Base-by-base conservation (phyloP, 2,329 filamentous ascomycete species). In the Pestalotiopsis sp. region DNA sequence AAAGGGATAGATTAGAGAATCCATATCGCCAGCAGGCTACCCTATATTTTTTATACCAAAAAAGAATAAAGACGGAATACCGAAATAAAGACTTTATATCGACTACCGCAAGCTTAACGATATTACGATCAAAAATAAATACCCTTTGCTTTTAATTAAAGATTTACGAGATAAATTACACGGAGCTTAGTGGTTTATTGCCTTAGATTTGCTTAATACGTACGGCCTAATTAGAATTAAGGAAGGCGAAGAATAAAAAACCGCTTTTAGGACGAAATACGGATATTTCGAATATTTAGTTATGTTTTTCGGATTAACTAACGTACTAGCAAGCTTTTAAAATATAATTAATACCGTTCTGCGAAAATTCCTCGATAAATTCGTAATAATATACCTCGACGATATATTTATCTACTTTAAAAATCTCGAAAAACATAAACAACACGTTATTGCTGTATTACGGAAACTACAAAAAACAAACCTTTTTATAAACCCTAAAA, bases 281-380 rank as follows among this genome's bases (percentile, higher is more conserved):
- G 20, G 27, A 14, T 38, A 39, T 20, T 69, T 63, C 63, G 64
- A 67, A 57, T 69, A 67, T 64, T 39, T 67, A 45, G 17, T 69
- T 27, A 38, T 69, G 14, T 6, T 11, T 3, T 69, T 69, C 2
- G 23, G 23, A 39, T 64, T 69, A 57, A 20, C 25, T 3, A 68
- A 65, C 23, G 27, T 17, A 58, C 23, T 57, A 3, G 31, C 38
- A 36, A 61, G 17, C 45, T 69, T 69, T 64, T 64, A 67, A 65
- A 6, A 25, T 7, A 65, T 27, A 41, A 67, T 67, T 64, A 67
- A 67, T 58, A 45, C 67, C 38, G 45, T 57, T 4, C 58, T 69
- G 45, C 7, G 64, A 13, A 39, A 69, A 4, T 67, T 56, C 38
- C 25, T 69, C 17, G 64, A 69, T 20, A 36, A 64, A 27, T 69